A percentile compares a stretch with the other conserved stretches of the same genome.
phyloP scores from a whole-genome alignment of 352 stramenopile genomes.

The Peronosclerospora sorghi region DNA sequence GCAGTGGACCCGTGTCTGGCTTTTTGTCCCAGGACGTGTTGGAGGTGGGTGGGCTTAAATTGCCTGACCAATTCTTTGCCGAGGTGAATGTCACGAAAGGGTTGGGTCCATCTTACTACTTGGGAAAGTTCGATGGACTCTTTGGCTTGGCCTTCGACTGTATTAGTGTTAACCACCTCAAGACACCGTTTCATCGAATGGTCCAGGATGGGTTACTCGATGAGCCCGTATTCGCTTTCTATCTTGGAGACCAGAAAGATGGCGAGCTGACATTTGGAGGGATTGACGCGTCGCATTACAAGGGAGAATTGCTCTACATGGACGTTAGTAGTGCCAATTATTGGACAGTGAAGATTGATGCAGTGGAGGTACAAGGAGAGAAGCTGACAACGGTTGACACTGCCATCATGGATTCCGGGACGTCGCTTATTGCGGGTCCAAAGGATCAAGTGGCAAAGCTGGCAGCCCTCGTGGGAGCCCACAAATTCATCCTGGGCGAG shows the following conservation, averaged over 20 bases:
- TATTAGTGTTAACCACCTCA: conserved; percentile 87
- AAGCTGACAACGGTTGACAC: conserved; percentile 41
- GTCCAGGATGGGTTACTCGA: conserved; percentile 83
- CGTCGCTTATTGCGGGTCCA: conserved; percentile 90
- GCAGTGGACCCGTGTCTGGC: conserved; percentile 86
- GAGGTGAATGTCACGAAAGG: conserved; percentile 94
- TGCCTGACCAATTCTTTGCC: conserved; percentile 88
- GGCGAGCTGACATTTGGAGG: conserved; percentile 75
- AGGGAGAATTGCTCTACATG: conserved; percentile 89
- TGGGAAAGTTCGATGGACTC: conserved; percentile 97
- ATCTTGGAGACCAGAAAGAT: conserved; percentile 84
- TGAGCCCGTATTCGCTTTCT: conserved; percentile 93
- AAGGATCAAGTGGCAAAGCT: conserved; percentile 83
- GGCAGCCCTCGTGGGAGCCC: conserved; percentile 76
- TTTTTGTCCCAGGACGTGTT: conserved; percentile 86
- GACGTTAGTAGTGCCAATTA: conserved; percentile 58
- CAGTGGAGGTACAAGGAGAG: conserved; percentile 45
- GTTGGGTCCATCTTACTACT: conserved; percentile 88
- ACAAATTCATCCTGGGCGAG: conserved; percentile 88
- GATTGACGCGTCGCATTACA: conserved; percentile 86
- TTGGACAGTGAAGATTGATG: conserved; percentile 68
- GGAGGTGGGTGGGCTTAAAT: conserved; percentile 42
- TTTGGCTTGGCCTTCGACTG: conserved; percentile 92
- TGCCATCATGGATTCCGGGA: conserved; percentile 94
- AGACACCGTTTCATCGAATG: conserved; percentile 91